Evolutionary conservation across 371 early-diverging fungal species (phyloP).

Genomic region (Phascolomyces articulosus): DNA sequence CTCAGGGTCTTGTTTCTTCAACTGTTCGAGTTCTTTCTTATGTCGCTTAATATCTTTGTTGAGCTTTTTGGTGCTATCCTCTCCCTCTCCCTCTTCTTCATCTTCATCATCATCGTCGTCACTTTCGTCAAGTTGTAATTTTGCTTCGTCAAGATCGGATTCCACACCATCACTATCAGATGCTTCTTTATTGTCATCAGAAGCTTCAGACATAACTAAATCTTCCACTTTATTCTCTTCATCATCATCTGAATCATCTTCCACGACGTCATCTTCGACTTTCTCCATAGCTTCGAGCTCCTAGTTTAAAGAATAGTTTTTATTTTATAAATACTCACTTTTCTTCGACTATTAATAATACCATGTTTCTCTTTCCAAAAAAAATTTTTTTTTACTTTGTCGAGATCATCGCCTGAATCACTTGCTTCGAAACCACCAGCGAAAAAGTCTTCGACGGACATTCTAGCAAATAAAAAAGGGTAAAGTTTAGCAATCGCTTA

Average conservation of each 20-base stretch:
- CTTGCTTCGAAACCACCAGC: slow-evolving; percentile 21
- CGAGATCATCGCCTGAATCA: slow-evolving; percentile 18
- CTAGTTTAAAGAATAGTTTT: not conserved
- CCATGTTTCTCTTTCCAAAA: too few species aligned
- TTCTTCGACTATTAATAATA: too few species aligned
- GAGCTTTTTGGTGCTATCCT: slow-evolving; percentile 49
- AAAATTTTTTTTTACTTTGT: slow-evolving; percentile 10
- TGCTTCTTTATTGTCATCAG: slow-evolving; percentile 7
- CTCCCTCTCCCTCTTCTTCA: slow-evolving; percentile 40
- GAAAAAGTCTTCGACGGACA: slow-evolving; percentile 32
- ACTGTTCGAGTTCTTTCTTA: slow-evolving; percentile 71
- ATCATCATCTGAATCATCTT: slow-evolving; percentile 12
- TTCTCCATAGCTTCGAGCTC: slow-evolving; percentile 9
- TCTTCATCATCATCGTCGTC: slow-evolving; percentile 24
- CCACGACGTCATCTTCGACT: slow-evolving; percentile 11
- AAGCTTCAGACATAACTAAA: slow-evolving; percentile 9
- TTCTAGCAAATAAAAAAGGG: slow-evolving; percentile 5
- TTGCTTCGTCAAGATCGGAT: slow-evolving; percentile 19
- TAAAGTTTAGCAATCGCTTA: too few species aligned
- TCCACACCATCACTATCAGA: not conserved
- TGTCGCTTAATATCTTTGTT: slow-evolving; percentile 63
- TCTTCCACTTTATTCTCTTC: slow-evolving; percentile 15
- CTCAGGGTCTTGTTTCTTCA: slow-evolving; percentile 86
- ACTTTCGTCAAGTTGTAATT: slow-evolving; percentile 22
- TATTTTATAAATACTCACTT: too few species aligned